phyloP scores from a whole-genome alignment of 1,284 basidiomycete genomes.

The Macrocystidia cucumis region DNA sequence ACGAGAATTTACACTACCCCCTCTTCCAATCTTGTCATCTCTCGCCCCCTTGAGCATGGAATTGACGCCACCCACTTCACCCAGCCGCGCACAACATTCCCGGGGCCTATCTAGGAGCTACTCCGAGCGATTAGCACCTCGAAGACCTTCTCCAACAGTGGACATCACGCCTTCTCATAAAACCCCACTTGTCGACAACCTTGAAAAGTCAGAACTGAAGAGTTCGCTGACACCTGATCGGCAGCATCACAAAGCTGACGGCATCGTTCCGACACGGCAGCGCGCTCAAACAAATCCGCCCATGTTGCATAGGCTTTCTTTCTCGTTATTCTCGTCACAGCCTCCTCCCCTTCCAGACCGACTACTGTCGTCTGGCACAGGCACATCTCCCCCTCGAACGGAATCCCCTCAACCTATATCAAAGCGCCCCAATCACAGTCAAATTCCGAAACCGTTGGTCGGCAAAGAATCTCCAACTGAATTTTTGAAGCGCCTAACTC shows the following conservation, averaged over 20 bases:
- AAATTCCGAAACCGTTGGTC: slow-evolving; percentile 43
- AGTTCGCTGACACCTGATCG: too few species aligned
- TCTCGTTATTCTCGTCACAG: slow-evolving; percentile 52
- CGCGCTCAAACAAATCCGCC: slow-evolving; percentile 68
- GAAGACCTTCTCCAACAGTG: too few species aligned
- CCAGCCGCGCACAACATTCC: slow-evolving; percentile 20
- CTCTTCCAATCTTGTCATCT: slow-evolving; percentile 41
- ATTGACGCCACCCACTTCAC: slow-evolving; percentile 19
- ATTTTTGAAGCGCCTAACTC: slow-evolving; percentile 60
- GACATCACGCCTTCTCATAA: too few species aligned
- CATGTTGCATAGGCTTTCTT: slow-evolving; percentile 61
- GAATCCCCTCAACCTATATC: too few species aligned
- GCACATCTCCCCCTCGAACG: slow-evolving; percentile 24
- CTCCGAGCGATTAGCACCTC: too few species aligned
- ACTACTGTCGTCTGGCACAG: slow-evolving; percentile 14
- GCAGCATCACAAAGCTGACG: too few species aligned
- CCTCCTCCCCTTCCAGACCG: slow-evolving; percentile 21
- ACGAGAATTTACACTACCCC: too few species aligned
- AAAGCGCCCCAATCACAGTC: too few species aligned
- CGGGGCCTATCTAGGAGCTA: slow-evolving; percentile 40
- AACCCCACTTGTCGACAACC: too few species aligned
- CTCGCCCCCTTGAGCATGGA: slow-evolving; percentile 46
- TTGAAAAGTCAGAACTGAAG: too few species aligned
- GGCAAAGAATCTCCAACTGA: slow-evolving; percentile 62
- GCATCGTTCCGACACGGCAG: too few species aligned